Evolutionary conservation across 208 protist genomes (phyloP).

Genomic region (Porcisia hertigi): DNA sequence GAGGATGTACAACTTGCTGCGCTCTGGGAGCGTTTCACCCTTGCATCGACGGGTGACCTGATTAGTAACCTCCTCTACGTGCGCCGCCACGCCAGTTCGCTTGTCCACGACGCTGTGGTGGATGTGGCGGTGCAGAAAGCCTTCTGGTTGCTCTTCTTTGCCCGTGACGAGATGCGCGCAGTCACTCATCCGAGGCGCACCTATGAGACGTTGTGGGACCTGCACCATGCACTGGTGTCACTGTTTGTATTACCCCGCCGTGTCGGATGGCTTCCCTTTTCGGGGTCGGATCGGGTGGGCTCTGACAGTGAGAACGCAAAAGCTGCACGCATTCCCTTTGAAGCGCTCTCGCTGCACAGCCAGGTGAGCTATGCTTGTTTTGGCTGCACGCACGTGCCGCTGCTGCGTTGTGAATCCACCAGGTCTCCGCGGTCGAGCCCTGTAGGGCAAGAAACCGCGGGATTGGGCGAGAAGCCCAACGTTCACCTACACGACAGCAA

Average conservation of each 20-base stretch:
- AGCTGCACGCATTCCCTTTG: constrained; percentile 13
- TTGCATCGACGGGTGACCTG: constrained; percentile 30
- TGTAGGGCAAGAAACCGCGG: neutral
- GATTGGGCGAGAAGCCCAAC: neutral
- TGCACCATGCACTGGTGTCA: constrained; percentile 42
- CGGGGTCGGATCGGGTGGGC: neutral
- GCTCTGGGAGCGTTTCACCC: constrained; percentile 70
- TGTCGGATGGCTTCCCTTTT: neutral
- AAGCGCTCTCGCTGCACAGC: constrained; percentile 16
- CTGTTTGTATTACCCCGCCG: constrained; percentile 2
- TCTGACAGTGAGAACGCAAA: neutral
- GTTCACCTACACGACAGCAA: neutral
- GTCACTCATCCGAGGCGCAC: constrained; percentile 66
- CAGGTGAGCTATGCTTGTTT: constrained; percentile 56
- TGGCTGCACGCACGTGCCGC: constrained; percentile 34
- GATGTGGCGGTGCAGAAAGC: constrained; percentile 61
- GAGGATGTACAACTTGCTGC: constrained; percentile 73
- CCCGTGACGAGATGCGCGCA: constrained; percentile 78
- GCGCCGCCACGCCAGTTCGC: constrained; percentile 11
- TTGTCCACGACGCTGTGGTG: constrained; percentile 35
- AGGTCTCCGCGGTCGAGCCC: neutral
- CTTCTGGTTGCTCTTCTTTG: constrained; percentile 79
- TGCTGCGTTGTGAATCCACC: neutral
- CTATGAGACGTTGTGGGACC: constrained; percentile 47
- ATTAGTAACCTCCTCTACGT: constrained; percentile 48